Conservation (phyloP, 108 stramenopile genomes). For the Nitzschia sp. region DNA sequence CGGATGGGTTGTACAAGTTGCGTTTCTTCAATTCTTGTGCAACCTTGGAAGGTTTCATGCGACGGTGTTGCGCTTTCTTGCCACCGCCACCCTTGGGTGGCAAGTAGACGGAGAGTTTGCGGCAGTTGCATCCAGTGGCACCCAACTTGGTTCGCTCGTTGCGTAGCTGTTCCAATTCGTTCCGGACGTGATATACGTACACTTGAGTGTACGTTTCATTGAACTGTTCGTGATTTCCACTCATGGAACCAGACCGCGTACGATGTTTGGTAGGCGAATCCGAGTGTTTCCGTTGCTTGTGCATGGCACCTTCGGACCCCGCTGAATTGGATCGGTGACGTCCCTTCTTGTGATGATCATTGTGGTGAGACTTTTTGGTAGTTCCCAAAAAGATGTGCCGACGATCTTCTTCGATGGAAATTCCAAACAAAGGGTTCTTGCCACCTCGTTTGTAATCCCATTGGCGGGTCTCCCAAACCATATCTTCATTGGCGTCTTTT, state of each 20-base stretch:
- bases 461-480: constrained; percentile 68
- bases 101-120: constrained; percentile 73
- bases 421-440: constrained; percentile 54
- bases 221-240: constrained; percentile 21
- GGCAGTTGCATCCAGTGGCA: constrained; percentile 75
- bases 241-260: constrained; percentile 7
- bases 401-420: constrained; percentile 40
- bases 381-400: constrained; percentile 24
- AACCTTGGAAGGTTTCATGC: constrained; percentile 62
- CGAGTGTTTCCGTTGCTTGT: not conserved
- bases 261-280: constrained; percentile 15
- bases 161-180: constrained; percentile 76
- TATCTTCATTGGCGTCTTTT: not conserved
- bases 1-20: constrained; percentile 40
- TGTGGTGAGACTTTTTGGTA: not conserved
- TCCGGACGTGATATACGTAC: constrained; percentile 64
- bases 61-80: constrained; percentile 66
- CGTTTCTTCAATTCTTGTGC: constrained; percentile 78
- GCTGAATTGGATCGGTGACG: constrained; percentile 37
- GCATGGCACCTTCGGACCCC: not conserved
- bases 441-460: constrained; percentile 65
- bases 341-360: constrained; percentile 1
- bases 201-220: constrained; percentile 45
- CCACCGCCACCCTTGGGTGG: constrained; percentile 52
- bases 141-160: constrained; percentile 52